Evolutionary conservation across 2,329 filamentous ascomycete genomes (phyloP), one percentile per base, ranked within the genome.

Genomic region (Bipolaris cookei): DNA sequence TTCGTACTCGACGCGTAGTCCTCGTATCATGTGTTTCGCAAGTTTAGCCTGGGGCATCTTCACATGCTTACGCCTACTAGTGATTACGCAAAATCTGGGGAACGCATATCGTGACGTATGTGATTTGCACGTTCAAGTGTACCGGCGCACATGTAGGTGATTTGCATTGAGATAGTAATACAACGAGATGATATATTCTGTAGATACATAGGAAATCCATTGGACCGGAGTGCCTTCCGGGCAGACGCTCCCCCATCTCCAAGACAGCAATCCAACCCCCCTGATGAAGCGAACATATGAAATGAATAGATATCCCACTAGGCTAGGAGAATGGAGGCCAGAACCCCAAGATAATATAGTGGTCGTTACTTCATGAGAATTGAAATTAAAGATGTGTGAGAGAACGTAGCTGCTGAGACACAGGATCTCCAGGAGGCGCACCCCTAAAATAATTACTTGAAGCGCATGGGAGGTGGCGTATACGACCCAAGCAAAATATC

Each of bases 321-420:
- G 59, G 61, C 60, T 44, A 25, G 43, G 37, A 55, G 56, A 59
- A 20, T 32, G 46, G 47, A 60, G 61, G 35, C 57, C 51, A 62
- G 58, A 51, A 35, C 57, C 61, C 59, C 58, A 66, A 62, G 51
- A 58, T 70, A 67, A 67, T 70, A 69, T 71, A 68, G 68, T 65
- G 59, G 68, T 72, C 70, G 58, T 73, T 63, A 71, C 69, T 70
- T 73, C 69, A 68, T 72, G 56, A 72, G 61, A 65, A 54, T 52
- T 13, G 38, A 70, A 65, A 30, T 45, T 45, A 45, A 56, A 35
- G 5, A 18, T 61, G 56, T 65, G 52, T 58, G 42, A 42, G 39
- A 25, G 39, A 42, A 42, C 21, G 21, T 42, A 42, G 39, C 3
- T 45, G 42, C 14, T 38, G 34, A 20, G 54, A 42, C 51, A 34